Evolutionary conservation across 495 filamentous ascomycete species (phyloP).

Genomic region (Cetradonia linearis): DNA sequence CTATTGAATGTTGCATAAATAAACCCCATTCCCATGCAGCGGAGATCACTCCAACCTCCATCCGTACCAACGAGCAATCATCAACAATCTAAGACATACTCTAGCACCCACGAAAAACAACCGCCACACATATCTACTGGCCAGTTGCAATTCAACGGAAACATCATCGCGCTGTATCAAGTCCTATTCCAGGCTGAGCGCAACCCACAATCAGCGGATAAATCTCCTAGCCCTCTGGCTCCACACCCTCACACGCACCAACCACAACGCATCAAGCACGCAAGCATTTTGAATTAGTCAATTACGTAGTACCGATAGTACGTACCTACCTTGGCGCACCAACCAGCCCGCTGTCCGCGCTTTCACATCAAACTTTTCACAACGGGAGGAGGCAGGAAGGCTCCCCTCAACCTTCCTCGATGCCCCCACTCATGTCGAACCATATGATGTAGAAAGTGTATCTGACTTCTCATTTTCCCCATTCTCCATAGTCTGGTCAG

Average conservation of each 20-base stretch:
- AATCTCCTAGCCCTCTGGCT: not conserved
- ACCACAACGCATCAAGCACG: not conserved
- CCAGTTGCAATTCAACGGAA: not conserved
- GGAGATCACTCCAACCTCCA: not conserved
- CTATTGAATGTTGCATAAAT: not conserved
- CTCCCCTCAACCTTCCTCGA: not conserved
- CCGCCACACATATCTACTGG: not conserved
- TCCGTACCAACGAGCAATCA: not conserved
- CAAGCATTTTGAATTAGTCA: not conserved
- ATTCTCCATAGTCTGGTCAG: too few relatives aligned
- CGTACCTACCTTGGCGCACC: not conserved
- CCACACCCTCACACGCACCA: not conserved
- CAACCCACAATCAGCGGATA: not conserved
- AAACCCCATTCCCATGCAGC: not conserved
- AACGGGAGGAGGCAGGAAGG: not conserved
- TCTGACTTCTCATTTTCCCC: too few relatives aligned
- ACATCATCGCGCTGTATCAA: not conserved
- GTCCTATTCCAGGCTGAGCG: not conserved
- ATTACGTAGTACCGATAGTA: too few relatives aligned
- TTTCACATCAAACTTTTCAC: not conserved
- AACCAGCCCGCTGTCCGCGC: not conserved
- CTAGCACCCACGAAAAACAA: not conserved
- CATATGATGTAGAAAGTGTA: not conserved
- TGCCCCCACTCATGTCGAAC: not conserved
- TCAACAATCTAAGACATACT: not conserved